Evolutionary conservation across 2,329 filamentous ascomycete species (phyloP).

Genomic region (Tolypocladium endophyticum): DNA sequence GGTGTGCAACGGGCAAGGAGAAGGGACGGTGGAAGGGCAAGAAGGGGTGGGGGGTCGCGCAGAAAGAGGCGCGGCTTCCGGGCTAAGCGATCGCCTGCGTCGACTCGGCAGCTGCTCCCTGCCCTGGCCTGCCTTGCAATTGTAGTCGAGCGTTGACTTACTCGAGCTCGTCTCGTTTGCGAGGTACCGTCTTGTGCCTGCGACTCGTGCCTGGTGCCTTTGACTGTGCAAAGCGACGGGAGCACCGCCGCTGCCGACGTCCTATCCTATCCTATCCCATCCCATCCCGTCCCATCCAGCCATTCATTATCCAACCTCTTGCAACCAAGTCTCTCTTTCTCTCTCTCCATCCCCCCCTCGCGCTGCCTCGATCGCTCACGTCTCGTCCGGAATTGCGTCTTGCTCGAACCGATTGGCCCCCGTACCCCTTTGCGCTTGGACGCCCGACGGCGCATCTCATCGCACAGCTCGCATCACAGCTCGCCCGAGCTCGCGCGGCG

Average conservation of each 20-base stretch:
- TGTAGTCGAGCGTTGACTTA: too few relatives aligned
- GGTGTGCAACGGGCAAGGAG: too few relatives aligned
- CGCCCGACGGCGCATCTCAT: neutral
- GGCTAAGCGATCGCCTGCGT: constrained; percentile 9
- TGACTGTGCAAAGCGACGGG: neutral
- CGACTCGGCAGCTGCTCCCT: neutral
- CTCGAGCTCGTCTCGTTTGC: neutral
- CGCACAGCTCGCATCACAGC: neutral
- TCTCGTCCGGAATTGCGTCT: neutral
- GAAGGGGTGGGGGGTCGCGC: neutral
- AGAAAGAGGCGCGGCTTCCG: constrained; percentile 7
- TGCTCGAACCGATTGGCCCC: neutral
- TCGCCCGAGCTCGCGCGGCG: neutral
- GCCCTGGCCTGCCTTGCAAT: neutral
- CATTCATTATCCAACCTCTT: neutral
- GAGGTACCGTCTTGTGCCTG: neutral
- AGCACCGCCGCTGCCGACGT: neutral
- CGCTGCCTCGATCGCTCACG: neutral
- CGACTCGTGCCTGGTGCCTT: neutral
- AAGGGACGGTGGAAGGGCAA: neutral
- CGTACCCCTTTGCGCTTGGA: neutral
- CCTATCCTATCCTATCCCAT: too few relatives aligned
- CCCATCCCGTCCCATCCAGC: too few relatives aligned
- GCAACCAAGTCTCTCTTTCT: neutral
- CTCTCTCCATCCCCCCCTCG: neutral